A percentile compares a stretch with the other conserved stretches of the same genome.
phyloP scores from a whole-genome alignment of 805 yeast species.

The Ogataea paraovalis region DNA sequence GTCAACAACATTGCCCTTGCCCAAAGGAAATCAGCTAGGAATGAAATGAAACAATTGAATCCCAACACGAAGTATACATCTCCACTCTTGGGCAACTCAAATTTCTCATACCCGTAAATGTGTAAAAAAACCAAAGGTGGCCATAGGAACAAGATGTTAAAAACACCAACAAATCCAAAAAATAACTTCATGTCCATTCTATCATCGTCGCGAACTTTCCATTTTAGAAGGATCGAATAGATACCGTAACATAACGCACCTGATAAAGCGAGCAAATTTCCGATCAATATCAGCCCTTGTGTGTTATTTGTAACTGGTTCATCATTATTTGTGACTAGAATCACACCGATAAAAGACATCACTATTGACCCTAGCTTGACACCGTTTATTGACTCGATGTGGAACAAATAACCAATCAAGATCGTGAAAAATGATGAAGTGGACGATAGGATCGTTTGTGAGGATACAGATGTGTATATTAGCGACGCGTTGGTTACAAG shows the following conservation, averaged over 20 bases:
- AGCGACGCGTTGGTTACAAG: slow-evolving; percentile 84
- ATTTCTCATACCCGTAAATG: slow-evolving; percentile 57
- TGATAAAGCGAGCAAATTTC: slow-evolving; percentile 73
- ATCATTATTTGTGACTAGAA: slow-evolving; percentile 73
- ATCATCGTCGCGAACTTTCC: slow-evolving; percentile 67
- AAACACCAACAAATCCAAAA: slow-evolving; percentile 92
- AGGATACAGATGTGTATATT: slow-evolving; percentile 86
- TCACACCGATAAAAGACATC: slow-evolving; percentile 72
- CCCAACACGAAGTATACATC: slow-evolving; percentile 51
- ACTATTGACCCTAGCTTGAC: slow-evolving; percentile 67
- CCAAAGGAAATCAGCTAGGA: slow-evolving; percentile 92
- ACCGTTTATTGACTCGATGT: slow-evolving; percentile 63
- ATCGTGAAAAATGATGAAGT: slow-evolving; percentile 93
- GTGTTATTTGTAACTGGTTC: slow-evolving; percentile 32
- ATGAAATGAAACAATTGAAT: slow-evolving; percentile 71
- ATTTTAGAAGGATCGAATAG: slow-evolving; percentile 80
- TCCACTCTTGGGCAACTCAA: slow-evolving; percentile 61
- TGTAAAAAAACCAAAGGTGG: slow-evolving; percentile 72
- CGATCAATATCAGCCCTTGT: slow-evolving; percentile 40
- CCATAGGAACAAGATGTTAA: slow-evolving; percentile 73
- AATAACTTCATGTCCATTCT: slow-evolving; percentile 80
- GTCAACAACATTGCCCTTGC: slow-evolving; percentile 92
- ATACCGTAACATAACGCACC: slow-evolving; percentile 92
- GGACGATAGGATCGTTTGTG: slow-evolving; percentile 89
- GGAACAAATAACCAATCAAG: slow-evolving; percentile 67